Evolutionary conservation across 225 moss, liverwort and hornwort genomes (phyloP).

Genomic region (Neckera pumila): DNA sequence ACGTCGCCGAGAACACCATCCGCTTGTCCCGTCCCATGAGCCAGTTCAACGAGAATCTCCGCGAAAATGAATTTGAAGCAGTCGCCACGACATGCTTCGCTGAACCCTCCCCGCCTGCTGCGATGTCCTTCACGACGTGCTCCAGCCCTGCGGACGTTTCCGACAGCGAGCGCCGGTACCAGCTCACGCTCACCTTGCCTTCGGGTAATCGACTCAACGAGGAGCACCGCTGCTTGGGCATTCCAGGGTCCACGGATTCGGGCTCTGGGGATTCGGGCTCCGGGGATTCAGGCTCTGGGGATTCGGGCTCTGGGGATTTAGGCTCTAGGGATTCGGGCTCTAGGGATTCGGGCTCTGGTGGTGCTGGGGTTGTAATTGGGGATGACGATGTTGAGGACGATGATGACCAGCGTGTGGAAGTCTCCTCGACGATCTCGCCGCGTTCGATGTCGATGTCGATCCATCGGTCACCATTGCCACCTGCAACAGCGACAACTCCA

Average conservation of each 20-base stretch:
- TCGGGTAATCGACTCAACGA: conserved; percentile 39
- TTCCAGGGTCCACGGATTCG: background rate
- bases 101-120: background rate
- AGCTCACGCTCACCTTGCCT: conserved; percentile 29
- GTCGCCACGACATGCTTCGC: background rate
- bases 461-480: conserved; percentile 15
- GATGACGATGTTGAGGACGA: background rate
- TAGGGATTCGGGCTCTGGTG: background rate
- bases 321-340: background rate
- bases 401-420: background rate
- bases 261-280: background rate
- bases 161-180: conserved; percentile 36
- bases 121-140: conserved; percentile 15
- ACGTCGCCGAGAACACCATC: conserved; percentile 42
- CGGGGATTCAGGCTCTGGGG: background rate
- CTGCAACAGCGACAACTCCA: background rate
- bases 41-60: conserved; percentile 43
- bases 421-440: conserved; percentile 13
- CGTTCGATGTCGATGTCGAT: conserved; percentile 37
- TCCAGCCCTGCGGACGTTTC: conserved; percentile 32
- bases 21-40: conserved; percentile 46
- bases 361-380: background rate
- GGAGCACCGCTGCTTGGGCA: conserved; percentile 26
- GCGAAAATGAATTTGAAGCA: background rate
- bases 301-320: background rate